Conservation (phyloP, 805 yeast species). For the Cephaloascus fragrans region DNA sequence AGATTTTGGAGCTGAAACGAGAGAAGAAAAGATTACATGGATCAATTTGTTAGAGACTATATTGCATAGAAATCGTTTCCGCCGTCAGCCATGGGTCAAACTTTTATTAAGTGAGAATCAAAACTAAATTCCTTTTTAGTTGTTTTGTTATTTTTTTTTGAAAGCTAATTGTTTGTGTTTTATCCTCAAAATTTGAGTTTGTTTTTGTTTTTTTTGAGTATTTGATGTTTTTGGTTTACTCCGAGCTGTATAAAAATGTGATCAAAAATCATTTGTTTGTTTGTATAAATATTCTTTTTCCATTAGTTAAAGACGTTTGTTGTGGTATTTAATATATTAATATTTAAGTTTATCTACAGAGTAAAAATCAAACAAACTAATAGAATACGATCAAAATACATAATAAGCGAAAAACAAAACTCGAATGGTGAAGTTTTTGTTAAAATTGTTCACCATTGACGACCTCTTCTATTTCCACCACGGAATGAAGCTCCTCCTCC, state of each 20-base stretch:
- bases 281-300: background rate
- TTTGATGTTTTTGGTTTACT: background rate
- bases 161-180: no score
- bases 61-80: conserved; percentile 43
- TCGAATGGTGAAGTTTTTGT: no score
- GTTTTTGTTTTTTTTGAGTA: no score
- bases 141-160: background rate
- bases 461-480: background rate
- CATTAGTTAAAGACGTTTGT: no score
- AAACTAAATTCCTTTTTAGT: no score
- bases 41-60: conserved; percentile 45
- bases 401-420: no score
- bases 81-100: conserved; percentile 55
- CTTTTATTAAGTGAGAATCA: conserved; percentile 15
- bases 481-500: background rate
- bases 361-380: no score
- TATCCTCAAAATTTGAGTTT: no score
- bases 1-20: conserved; percentile 76
- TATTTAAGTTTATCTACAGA: no score
- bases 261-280: background rate
- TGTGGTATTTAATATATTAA: no score
- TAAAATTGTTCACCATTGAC: background rate
- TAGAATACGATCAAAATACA: no score
- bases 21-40: conserved; percentile 57
- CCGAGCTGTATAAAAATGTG: background rate